Percentiles rank a stretch among this genome's conserved stretches.
phyloP scores from a whole-genome alignment of 129 eudicot species.

The Centaurea solstitialis region DNA sequence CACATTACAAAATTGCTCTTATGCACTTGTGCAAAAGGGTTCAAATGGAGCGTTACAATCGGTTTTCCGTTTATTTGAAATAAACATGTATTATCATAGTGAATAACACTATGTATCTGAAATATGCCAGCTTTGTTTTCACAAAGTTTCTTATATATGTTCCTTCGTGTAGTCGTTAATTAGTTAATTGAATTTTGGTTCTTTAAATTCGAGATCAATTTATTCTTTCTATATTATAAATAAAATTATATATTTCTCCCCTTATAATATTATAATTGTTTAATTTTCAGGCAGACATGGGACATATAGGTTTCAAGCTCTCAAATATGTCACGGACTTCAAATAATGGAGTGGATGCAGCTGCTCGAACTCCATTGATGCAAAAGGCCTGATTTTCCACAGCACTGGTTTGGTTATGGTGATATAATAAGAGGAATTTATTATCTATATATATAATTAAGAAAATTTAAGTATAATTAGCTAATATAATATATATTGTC shows the following conservation, averaged over 20 bases:
- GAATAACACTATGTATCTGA: too few relatives aligned
- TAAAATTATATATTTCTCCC: not conserved
- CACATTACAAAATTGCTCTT: too few relatives aligned
- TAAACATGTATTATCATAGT: too few relatives aligned
- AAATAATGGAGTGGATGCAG: conserved; percentile 21
- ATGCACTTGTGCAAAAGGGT: too few relatives aligned
- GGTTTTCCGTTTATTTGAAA: too few relatives aligned
- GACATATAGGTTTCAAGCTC: conserved; percentile 20
- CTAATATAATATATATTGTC: conserved; percentile 18
- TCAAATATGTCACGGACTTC: conserved; percentile 13
- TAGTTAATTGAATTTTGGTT: not conserved
- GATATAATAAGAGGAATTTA: conserved; percentile 18
- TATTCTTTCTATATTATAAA: not conserved
- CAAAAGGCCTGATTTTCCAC: conserved; percentile 21
- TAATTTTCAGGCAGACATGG: conserved; percentile 31
- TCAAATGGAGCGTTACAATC: too few relatives aligned
- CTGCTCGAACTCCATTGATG: conserved; percentile 20
- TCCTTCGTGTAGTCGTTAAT: not conserved
- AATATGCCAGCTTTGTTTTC: too few relatives aligned
- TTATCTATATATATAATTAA: not conserved
- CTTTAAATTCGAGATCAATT: not conserved
- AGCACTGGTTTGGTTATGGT: conserved; percentile 17
- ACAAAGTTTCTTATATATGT: too few relatives aligned
- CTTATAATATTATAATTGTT: not conserved
- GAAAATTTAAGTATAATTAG: conserved; percentile 3